A percentile compares a stretch with the other conserved stretches of the same genome.
Evolutionary conservation across 345 rosid genomes (phyloP).

Genomic region (Hibiscus trionum): DNA sequence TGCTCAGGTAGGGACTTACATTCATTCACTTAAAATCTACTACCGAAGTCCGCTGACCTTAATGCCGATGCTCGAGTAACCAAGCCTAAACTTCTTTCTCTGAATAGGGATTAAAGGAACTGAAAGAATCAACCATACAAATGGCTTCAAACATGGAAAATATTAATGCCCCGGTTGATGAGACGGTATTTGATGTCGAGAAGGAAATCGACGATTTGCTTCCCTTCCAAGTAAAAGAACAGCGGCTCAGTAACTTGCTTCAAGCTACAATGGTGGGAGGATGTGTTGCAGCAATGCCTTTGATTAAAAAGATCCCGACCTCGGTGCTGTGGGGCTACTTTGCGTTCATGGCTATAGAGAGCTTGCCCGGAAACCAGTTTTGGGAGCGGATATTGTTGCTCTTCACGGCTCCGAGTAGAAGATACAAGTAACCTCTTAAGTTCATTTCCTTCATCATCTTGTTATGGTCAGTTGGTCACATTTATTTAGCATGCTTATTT

Average conservation of each 20-base stretch:
- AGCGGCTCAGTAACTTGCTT: conserved; percentile 87
- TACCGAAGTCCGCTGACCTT: not conserved
- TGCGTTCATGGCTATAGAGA: conserved; percentile 93
- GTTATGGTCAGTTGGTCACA: not conserved
- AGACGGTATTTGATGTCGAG: conserved; percentile 65
- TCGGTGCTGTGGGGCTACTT: conserved; percentile 95
- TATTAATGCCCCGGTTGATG: conserved; percentile 48
- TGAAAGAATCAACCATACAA: conserved; percentile 55
- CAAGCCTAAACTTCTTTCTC: not conserved
- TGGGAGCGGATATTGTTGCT: conserved; percentile 86
- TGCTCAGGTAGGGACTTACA: conserved; percentile 31
- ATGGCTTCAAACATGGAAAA: conserved; percentile 43
- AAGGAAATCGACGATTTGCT: conserved; percentile 71
- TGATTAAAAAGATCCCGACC: conserved; percentile 76
- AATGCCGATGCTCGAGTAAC: not conserved
- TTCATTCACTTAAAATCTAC: not conserved
- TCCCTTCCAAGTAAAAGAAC: conserved; percentile 93
- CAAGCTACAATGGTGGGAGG: conserved; percentile 78
- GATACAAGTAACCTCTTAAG: conserved; percentile 58
- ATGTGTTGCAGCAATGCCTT: conserved; percentile 88
- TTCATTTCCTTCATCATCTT: not conserved
- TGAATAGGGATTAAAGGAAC: conserved; percentile 54
- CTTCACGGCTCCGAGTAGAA: conserved; percentile 76
- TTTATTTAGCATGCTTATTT: not conserved
- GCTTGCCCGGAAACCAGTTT: conserved; percentile 90